A percentile compares a stretch with the other conserved stretches of the same genome.
Evolutionary conservation across 805 yeast species (phyloP).

Genomic region (Candida xyloterini): DNA sequence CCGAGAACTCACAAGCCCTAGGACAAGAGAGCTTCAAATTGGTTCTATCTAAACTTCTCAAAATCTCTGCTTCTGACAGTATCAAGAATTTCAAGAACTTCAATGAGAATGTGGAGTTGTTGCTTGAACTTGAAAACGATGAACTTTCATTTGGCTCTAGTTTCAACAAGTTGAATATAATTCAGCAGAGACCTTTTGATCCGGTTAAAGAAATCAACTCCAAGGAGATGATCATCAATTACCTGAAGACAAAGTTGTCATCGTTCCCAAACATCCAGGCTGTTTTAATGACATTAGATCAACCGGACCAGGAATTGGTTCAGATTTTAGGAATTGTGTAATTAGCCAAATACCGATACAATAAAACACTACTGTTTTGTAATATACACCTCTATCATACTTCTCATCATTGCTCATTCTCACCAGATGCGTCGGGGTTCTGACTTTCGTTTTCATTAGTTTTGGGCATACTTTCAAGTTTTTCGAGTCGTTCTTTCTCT

Average conservation of each 20-base stretch:
- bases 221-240: conserved; percentile 33
- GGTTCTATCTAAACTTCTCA: conserved; percentile 43
- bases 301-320: conserved; percentile 17
- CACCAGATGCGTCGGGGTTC: conserved; percentile 1
- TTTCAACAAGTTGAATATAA: conserved; percentile 68
- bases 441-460: conserved; percentile 9
- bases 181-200: conserved; percentile 61
- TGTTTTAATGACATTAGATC: conserved; percentile 16
- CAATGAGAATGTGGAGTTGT: conserved; percentile 44
- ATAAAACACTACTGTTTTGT: conserved; percentile 1
- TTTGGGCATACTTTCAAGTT: conserved; percentile 21
- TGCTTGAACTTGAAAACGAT: conserved; percentile 55
- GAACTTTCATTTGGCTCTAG: conserved; percentile 79
- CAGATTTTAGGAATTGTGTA: conserved; percentile 11
- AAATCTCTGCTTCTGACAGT: conserved; percentile 33
- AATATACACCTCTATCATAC: conserved; percentile 10
- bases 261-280: conserved; percentile 16
- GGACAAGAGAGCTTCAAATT: conserved; percentile 41
- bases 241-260: conserved; percentile 27
- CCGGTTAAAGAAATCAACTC: conserved; percentile 55
- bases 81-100: conserved; percentile 32
- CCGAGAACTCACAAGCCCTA: conserved; percentile 36
- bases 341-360: not conserved
- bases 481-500: conserved; percentile 50
- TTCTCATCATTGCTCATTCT: conserved; percentile 4